These are phyloP conservation scores for Rhododendron henanense DNA, from an alignment of 148 eudicot species.

Conservation along the genomic window DNA sequence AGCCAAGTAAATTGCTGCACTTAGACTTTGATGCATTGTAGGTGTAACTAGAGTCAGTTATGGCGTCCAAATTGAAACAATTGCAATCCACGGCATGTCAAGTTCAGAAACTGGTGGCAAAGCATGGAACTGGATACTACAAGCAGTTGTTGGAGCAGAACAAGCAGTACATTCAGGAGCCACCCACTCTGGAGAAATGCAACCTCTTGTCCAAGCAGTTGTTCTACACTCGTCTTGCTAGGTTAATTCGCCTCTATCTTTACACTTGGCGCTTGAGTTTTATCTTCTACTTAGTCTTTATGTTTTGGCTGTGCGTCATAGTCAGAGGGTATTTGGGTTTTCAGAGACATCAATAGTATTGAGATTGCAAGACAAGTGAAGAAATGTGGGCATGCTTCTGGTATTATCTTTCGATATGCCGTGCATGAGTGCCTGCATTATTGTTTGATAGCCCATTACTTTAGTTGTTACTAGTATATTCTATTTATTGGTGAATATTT, in stretches of 20 bases:
- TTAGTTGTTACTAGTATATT: background rate
- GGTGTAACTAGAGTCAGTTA: slow-evolving; percentile 17
- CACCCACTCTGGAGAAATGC: slow-evolving; percentile 46
- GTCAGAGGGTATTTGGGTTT: background rate
- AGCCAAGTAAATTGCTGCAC: background rate
- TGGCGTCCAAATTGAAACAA: slow-evolving; percentile 37
- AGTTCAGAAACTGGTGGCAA: slow-evolving; percentile 31
- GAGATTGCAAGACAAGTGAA: background rate
- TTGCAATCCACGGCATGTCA: slow-evolving; percentile 37
- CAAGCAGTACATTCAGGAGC: slow-evolving; percentile 43
- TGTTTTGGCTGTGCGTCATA: background rate
- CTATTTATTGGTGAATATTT: background rate
- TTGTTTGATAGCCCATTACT: background rate
- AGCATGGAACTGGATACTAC: slow-evolving; percentile 38
- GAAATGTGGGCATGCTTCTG: background rate
- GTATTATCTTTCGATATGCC: background rate
- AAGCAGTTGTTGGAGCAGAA: slow-evolving; percentile 48
- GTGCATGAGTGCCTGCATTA: background rate
- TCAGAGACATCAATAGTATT: background rate
- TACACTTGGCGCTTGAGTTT: background rate
- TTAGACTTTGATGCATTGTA: background rate
- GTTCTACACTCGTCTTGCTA: slow-evolving; percentile 53
- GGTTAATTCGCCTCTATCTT: slow-evolving; percentile 18
- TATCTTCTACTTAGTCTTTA: background rate
- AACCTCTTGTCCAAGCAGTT: slow-evolving; percentile 41